phyloP scores from a whole-genome alignment of 352 stramenopile genomes.

The Phytopythium vexans region DNA sequence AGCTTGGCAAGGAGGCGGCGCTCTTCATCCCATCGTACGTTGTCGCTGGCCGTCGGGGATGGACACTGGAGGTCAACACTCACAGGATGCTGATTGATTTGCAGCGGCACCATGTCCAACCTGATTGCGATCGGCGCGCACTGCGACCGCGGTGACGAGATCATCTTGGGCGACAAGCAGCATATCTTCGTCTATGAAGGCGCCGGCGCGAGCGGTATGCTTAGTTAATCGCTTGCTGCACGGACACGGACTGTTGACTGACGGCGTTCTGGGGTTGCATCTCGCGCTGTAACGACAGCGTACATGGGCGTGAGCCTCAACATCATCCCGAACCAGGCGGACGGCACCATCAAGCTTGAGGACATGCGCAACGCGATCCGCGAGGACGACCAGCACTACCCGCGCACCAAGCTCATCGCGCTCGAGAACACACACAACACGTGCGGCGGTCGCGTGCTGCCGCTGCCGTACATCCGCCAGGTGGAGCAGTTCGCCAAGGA shows the following conservation, averaged over 20 bases:
- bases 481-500: conserved; percentile 55
- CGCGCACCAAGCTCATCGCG: conserved; percentile 80
- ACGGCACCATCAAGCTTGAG: conserved; percentile 74
- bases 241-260: not conserved
- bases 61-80: too few species aligned
- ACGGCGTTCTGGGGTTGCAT: not conserved
- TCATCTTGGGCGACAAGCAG: conserved; percentile 91
- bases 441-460: conserved; percentile 87
- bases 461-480: conserved; percentile 61
- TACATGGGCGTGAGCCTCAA: conserved; percentile 83
- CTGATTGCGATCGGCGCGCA: conserved; percentile 90
- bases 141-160: conserved; percentile 86
- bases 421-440: conserved; percentile 98
- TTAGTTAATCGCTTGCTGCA: not conserved
- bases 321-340: conserved; percentile 54
- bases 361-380: conserved; percentile 63
- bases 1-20: conserved; percentile 91
- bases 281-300: conserved; percentile 14
- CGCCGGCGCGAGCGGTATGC: conserved; percentile 64
- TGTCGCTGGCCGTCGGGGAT: not conserved
- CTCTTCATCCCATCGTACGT: conserved; percentile 91
- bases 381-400: conserved; percentile 57
- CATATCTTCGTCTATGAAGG: conserved; percentile 96
- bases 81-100: not conserved
- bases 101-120: conserved; percentile 95